A percentile compares a stretch with the other conserved stretches of the same genome.
These are phyloP conservation scores for Paracorniculantispora psalliotae DNA, from an alignment of 2,329 filamentous ascomycete genomes.

Conservation along the genomic window DNA sequence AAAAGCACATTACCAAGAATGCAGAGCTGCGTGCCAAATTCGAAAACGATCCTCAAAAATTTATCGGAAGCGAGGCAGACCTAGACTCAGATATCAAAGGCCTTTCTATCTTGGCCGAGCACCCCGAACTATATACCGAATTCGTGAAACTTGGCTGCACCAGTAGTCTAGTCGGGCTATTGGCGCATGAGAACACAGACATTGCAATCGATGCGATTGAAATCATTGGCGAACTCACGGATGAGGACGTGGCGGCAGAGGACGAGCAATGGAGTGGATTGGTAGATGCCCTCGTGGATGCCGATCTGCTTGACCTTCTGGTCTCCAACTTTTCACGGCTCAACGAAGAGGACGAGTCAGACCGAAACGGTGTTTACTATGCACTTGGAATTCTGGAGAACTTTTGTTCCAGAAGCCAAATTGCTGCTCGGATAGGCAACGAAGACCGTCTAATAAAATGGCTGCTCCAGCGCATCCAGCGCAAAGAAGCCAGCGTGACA, in stretches of 20 bases:
- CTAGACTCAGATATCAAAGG: slow-evolving; percentile 83
- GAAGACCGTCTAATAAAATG: slow-evolving; percentile 65
- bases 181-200: slow-evolving; percentile 95
- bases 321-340: slow-evolving; percentile 74
- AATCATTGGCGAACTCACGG: slow-evolving; percentile 84
- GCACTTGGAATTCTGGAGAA: slow-evolving; percentile 81
- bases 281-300: slow-evolving; percentile 60
- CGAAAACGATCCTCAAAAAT: slow-evolving; percentile 73
- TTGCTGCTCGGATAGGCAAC: slow-evolving; percentile 67
- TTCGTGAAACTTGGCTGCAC: slow-evolving; percentile 72
- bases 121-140: slow-evolving; percentile 75
- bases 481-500: slow-evolving; percentile 60
- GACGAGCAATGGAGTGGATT: slow-evolving; percentile 76
- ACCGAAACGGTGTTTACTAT: slow-evolving; percentile 83
- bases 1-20: slow-evolving; percentile 87
- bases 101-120: slow-evolving; percentile 80
- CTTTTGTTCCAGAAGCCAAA: slow-evolving; percentile 63
- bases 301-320: slow-evolving; percentile 69
- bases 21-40: slow-evolving; percentile 82
- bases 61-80: slow-evolving; percentile 82
- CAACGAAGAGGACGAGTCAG: slow-evolving; percentile 66
- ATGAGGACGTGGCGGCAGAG: slow-evolving; percentile 82
- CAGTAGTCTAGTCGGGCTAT: slow-evolving; percentile 68
- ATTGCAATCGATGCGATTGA: slow-evolving; percentile 90
- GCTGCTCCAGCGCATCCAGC: slow-evolving; percentile 70